Base-by-base conservation (phyloP, 2,329 filamentous ascomycete genomes). In the Neopestalotiopsis sp. region DNA sequence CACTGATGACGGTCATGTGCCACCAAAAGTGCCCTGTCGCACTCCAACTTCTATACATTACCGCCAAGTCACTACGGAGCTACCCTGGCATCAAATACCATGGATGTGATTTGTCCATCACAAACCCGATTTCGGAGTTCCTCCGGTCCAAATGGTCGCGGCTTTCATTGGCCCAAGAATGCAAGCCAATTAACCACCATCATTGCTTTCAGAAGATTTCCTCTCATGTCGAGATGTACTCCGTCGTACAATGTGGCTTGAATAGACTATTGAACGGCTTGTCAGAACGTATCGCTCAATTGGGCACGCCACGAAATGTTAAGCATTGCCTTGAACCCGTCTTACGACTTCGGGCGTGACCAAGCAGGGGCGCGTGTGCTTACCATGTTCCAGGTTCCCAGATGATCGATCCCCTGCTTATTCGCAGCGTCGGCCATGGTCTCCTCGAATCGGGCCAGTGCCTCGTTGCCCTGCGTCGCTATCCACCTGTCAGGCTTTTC, bases 341-440 rank as follows among this genome's bases (percentile, higher is more conserved):
- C 45, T 59, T 32, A 30, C 57, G 14, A 30, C 24, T 12, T 30
- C 9, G 10, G 30, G 57, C 14, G 57, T 62, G 59, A 38, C 10
- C 34, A 24, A 5, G 7, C 14, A 20, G 40, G 17, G 10, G 34
- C 30, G 24, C 34, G n/a, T 38, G 17, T 38, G 38, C 56, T 67
- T 42, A 67, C 84, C 82, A 84, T 85, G 71, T 85, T 85, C 83
- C 83, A 85, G 40, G 84, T 85, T 10, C 84, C 84, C 49, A 85
- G 74, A 73, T 84, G 80, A 69, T 85, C 83, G 24, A 85, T 74
- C 1, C 81, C 79, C 61, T 76, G 77, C 69, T 75, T 79, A 66
- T 73, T 70, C 28, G 77, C 78, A 45, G 81, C 77, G 10, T 70
- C 65, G 14, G 73, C 74, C 70, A 83, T 80, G 38, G 73, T 75